Conservation (phyloP, 1,284 basidiomycete genomes). For the Tilletia horrida region DNA sequence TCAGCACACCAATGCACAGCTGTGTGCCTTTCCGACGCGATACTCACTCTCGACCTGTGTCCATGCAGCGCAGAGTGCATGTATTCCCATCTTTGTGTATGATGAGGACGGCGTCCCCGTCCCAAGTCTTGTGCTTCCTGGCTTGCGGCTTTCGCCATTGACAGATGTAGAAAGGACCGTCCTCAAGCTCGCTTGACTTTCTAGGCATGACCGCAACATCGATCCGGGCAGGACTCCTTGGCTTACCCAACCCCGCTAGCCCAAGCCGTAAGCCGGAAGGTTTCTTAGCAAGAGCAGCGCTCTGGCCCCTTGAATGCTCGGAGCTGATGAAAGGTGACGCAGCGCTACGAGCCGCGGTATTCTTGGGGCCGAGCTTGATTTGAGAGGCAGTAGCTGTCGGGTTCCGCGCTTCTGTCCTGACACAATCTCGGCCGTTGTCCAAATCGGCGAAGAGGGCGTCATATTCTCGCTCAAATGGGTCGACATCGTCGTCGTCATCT, state of each 20-base stretch:
- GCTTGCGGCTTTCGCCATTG: slow-evolving; percentile 66
- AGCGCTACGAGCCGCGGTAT: too few species aligned
- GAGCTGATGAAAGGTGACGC: too few species aligned
- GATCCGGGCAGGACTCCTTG: not conserved
- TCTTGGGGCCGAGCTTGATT: not conserved
- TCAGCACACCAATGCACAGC: too few species aligned
- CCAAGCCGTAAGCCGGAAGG: not conserved
- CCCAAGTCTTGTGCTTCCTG: slow-evolving; percentile 85
- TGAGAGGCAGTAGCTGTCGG: not conserved
- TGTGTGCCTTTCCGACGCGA: not conserved
- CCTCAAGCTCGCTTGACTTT: slow-evolving; percentile 15
- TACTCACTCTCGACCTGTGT: slow-evolving; percentile 20
- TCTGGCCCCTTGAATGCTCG: too few species aligned
- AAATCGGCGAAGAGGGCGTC: slow-evolving; percentile 9
- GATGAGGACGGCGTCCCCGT: slow-evolving; percentile 59
- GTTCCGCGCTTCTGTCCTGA: too few species aligned
- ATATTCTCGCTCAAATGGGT: not conserved
- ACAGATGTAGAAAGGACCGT: slow-evolving; percentile 46
- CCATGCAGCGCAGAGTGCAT: slow-evolving; percentile 37
- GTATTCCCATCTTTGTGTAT: slow-evolving; percentile 33
- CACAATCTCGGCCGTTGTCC: not conserved
- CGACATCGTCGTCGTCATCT: slow-evolving; percentile 12
- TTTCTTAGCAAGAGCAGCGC: not conserved
- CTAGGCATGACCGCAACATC: not conserved
- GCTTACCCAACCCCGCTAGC: not conserved